Base-by-base conservation (phyloP, 352 stramenopile genomes). In the Aphanomyces invadans region DNA sequence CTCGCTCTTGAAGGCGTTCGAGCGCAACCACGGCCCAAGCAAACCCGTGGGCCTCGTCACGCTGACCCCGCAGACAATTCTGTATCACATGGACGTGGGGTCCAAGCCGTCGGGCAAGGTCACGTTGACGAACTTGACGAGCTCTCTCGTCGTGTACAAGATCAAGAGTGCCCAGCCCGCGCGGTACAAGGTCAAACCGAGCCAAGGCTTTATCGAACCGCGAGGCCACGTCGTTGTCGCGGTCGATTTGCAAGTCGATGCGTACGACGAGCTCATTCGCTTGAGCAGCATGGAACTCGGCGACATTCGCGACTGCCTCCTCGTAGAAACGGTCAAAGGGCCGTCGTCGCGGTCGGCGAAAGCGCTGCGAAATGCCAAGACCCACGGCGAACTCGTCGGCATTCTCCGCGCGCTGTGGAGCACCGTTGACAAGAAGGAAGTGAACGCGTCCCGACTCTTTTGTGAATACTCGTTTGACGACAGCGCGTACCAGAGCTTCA, bases 171-270 rank as follows among this genome's bases (percentile, higher is more conserved):
- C 55, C 33, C 55, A 64, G 32, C 55, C 55, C 23, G 23, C 36
- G 55, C 55, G 55, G 19, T 64, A 64, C 55, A 64, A 64, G 28
- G 55, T 64, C 23, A 45, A 46, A 21, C 55, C 55, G 21, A 64
- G 21, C 55, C 32, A 49, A 23, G 55, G 55, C 19, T 49, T 51
- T n/a, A 12, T 64, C 1, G 55, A 64, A 38, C 55, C 55, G 17
- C n/a, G 17, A 2, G 38, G 10, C 9, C 36, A 46, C 23, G 49
- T 21, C 29, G 32, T 31, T 11, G 38, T 64, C 36, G 36, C 45
- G 19, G 52, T 64, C 33, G 38, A 49, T 21, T 21, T 64, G 55
- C 55, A 64, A n/a, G 25, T 21, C 3, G n/a, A 17, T 3, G 55
- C 55, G 36, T 64, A 64, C 55, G 36, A 64, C 38, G 32, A 64